Base-by-base conservation (phyloP, 768 basidiomycete genomes). In the Tephrocybe sp. region DNA sequence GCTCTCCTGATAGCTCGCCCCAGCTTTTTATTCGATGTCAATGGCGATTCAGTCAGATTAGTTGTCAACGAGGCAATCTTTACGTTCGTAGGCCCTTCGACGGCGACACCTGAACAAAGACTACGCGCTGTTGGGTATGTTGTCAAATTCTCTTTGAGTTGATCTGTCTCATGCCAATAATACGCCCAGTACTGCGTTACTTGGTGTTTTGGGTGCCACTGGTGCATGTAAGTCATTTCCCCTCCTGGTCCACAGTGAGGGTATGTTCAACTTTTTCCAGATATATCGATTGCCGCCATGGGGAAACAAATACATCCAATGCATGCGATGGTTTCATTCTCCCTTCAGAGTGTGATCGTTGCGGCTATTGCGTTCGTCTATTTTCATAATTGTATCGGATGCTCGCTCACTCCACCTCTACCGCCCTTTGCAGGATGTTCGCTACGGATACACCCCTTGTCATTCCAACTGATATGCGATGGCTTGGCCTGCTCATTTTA, bases 1-100 rank as follows among this genome's bases (percentile, higher is more conserved):
- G 90, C 92, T 8, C 63, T 94, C 12, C 72, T 93, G 7, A 91
- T 97, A 42, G 88, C 91, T 10, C 75, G 89, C 29, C 93, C 93
- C 0, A 68, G 75, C 1, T 81, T 83, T 44, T 57, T 97, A 6
- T 94, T 97, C 13, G 15, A 34, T 47, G 42, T 44, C 52, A 9
- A 53, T 11, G 2, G 25, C 16, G 8, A 3, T n/a, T 31, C 38
- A n/a, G 22, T 33, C 6, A 24, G 42, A 33, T 31, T 45, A n/a
- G 21, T 45, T 8, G 18, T 45, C n/a, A 42, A 44, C 8, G 50
- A 37, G 67, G 63, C 34, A 4, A 34, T 22, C 1, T 39, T 27
- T 57, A 13, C 57, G 45, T 18, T 65, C 72, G 59, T 66, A 24
- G 24, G 47, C 18, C 37, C 47, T 1, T 64, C 64, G 11, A 63